Conservation (phyloP, 805 yeast genomes). For the Candida nanaspora region DNA sequence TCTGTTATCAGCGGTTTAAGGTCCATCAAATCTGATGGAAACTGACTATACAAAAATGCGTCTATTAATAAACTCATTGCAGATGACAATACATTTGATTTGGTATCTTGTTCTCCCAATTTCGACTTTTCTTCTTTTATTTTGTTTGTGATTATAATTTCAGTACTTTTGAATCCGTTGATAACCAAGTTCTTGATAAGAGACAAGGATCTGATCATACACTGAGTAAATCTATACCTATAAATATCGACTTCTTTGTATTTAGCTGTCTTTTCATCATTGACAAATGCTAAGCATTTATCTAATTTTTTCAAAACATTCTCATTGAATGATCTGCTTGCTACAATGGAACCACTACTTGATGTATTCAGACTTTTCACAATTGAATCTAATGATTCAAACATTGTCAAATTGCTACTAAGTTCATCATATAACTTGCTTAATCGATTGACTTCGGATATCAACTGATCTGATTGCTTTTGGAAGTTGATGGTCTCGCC, state of each 20-base stretch:
- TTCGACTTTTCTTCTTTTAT: conserved; percentile 13
- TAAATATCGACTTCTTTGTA: conserved; percentile 68
- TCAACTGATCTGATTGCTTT: conserved; percentile 41
- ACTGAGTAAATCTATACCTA: conserved; percentile 68
- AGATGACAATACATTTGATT: conserved; percentile 5
- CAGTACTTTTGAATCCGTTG: conserved; percentile 31
- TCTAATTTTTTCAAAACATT: conserved; percentile 54
- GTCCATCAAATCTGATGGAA: conserved; percentile 28
- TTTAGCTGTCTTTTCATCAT: conserved; percentile 36
- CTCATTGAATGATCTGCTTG: conserved; percentile 44
- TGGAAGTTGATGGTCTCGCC: conserved; percentile 61
- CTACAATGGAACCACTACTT: conserved; percentile 57
- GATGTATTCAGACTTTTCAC: conserved; percentile 63
- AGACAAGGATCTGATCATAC: conserved; percentile 74
- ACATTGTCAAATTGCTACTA: conserved; percentile 43
- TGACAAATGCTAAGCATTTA: conserved; percentile 54
- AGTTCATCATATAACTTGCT: conserved; percentile 37
- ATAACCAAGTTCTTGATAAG: conserved; percentile 62
- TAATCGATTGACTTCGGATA: conserved; percentile 38
- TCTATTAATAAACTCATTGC: conserved; percentile 39
- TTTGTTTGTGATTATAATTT: conserved; percentile 14
- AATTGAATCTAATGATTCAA: conserved; percentile 65
- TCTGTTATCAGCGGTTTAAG: conserved; percentile 18
- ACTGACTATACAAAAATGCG: conserved; percentile 62
- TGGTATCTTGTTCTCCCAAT: conserved; percentile 1